Percentiles rank a stretch among this genome's conserved stretches.
Conservation (phyloP, 2,329 filamentous ascomycete species). For the Alternaria triticimaculans region DNA sequence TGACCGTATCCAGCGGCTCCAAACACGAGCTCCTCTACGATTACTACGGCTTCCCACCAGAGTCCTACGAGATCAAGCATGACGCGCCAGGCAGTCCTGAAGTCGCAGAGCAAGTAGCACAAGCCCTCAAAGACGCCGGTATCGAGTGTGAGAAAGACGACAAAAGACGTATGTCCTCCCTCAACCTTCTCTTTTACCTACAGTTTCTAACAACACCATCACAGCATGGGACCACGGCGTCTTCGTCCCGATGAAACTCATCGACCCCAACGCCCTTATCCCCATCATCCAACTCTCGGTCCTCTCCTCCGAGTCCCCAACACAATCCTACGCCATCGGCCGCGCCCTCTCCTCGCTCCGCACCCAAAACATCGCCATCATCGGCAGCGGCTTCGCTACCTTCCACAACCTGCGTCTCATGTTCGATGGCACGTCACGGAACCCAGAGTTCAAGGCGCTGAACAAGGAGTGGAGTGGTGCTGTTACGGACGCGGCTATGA, state of each 20-base stretch:
- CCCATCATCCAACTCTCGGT: constrained; percentile 66
- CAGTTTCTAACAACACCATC: not conserved
- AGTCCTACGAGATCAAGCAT: constrained; percentile 63
- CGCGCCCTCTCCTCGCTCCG: constrained; percentile 60
- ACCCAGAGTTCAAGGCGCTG: constrained; percentile 38
- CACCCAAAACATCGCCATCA: constrained; percentile 61
- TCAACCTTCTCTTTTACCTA: not conserved
- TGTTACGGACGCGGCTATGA: constrained; percentile 52
- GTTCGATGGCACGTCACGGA: constrained; percentile 42
- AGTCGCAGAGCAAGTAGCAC: constrained; percentile 58
- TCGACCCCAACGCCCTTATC: constrained; percentile 59
- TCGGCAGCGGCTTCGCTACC: constrained; percentile 67
- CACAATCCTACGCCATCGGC: constrained; percentile 60
- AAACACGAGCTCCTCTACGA: constrained; percentile 63
- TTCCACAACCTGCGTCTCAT: constrained; percentile 63
- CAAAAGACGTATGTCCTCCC: constrained; percentile 36
- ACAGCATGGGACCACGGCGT: constrained; percentile 67
- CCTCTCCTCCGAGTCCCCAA: constrained; percentile 59
- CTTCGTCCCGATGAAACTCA: constrained; percentile 64
- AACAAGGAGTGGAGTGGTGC: constrained; percentile 56
- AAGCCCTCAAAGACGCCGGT: constrained; percentile 57
- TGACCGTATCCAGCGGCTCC: constrained; percentile 59
- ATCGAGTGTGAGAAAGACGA: constrained; percentile 46
- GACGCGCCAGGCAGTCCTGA: constrained; percentile 63
- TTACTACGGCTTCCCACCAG: constrained; percentile 65